Evolutionary conservation across 2,329 filamentous ascomycete species (phyloP).

Genomic region (Colletotrichum lindemuthianum): DNA sequence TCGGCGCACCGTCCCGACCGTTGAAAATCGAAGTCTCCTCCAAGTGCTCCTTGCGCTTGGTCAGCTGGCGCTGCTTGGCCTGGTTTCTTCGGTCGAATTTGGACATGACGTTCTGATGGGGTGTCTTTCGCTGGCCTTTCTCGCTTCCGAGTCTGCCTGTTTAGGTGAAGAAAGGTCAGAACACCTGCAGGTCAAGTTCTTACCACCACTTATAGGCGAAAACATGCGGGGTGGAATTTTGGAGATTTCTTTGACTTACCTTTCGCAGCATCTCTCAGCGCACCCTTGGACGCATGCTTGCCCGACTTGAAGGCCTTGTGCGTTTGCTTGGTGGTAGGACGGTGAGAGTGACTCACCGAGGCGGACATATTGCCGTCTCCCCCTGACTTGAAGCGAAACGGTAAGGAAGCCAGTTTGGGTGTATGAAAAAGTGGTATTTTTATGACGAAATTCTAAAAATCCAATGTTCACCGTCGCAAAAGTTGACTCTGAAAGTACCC

Average conservation of each 20-base stretch:
- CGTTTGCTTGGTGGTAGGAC: slow-evolving; percentile 87
- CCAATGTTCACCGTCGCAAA: no score
- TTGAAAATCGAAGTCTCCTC: slow-evolving; percentile 83
- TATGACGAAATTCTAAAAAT: no score
- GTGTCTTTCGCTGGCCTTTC: slow-evolving; percentile 81
- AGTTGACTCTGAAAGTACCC: no score
- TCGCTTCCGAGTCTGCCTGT: slow-evolving; percentile 80
- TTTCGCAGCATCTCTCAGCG: slow-evolving; percentile 86
- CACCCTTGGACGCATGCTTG: slow-evolving; percentile 87
- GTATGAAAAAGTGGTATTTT: no score
- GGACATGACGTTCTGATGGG: slow-evolving; percentile 96
- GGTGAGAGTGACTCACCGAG: slow-evolving; percentile 81
- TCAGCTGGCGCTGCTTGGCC: slow-evolving; percentile 86
- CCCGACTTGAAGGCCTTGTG: slow-evolving; percentile 91
- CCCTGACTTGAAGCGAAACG: slow-evolving; percentile 89
- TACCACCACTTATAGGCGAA: neutral
- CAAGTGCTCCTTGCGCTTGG: slow-evolving; percentile 85
- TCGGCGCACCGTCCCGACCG: slow-evolving; percentile 87
- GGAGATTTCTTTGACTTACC: slow-evolving; percentile 59
- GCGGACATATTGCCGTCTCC: slow-evolving; percentile 79
- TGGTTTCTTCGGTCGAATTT: slow-evolving; percentile 96
- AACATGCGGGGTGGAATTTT: neutral
- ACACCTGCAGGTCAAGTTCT: neutral
- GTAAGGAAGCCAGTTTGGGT: slow-evolving; percentile 73
- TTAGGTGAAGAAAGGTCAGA: neutral